A percentile compares a stretch with the other conserved stretches of the same genome.
These are phyloP conservation scores for Leishmania amazonensis DNA, from an alignment of 208 protist genomes.

Conservation along the genomic window DNA sequence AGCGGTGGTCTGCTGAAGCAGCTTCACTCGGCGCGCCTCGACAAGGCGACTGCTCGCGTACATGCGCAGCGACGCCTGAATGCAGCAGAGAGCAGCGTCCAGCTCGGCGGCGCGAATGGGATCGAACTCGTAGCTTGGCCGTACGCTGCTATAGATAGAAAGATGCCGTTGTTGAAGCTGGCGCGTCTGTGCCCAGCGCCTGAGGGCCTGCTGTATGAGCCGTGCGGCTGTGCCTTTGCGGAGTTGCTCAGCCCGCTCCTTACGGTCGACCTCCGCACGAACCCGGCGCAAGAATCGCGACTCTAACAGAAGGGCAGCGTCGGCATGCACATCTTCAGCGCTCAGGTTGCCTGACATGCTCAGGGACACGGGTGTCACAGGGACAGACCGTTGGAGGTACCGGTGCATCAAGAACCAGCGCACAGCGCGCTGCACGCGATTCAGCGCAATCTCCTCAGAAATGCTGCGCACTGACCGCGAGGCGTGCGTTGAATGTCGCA, in stretches of 20 bases:
- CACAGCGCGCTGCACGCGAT: constrained; percentile 46
- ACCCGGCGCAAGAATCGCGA: constrained; percentile 27
- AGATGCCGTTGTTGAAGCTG: neutral
- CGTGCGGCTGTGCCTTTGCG: constrained; percentile 11
- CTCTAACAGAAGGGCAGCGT: neutral
- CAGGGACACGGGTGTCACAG: neutral
- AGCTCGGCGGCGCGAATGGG: constrained; percentile 4
- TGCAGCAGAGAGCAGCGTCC: neutral
- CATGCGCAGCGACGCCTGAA: constrained; percentile 15
- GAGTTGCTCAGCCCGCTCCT: constrained; percentile 5
- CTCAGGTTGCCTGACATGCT: neutral
- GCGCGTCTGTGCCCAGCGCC: constrained; percentile 11
- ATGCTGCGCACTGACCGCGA: constrained; percentile 9
- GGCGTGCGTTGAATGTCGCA: neutral
- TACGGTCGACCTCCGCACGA: constrained; percentile 17
- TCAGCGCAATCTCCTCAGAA: constrained; percentile 36
- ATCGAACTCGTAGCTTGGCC: neutral
- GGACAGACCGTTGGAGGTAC: constrained; percentile 9
- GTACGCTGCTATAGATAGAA: constrained; percentile 2
- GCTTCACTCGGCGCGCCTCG: neutral
- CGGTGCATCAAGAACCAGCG: constrained; percentile 36
- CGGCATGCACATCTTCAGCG: neutral
- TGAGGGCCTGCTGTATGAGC: constrained; percentile 12
- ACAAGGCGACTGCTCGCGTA: constrained; percentile 12
- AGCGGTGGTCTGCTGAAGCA: constrained; percentile 20